Conservation (phyloP, 805 yeast species). For the Zygoascus bituminiphila region DNA sequence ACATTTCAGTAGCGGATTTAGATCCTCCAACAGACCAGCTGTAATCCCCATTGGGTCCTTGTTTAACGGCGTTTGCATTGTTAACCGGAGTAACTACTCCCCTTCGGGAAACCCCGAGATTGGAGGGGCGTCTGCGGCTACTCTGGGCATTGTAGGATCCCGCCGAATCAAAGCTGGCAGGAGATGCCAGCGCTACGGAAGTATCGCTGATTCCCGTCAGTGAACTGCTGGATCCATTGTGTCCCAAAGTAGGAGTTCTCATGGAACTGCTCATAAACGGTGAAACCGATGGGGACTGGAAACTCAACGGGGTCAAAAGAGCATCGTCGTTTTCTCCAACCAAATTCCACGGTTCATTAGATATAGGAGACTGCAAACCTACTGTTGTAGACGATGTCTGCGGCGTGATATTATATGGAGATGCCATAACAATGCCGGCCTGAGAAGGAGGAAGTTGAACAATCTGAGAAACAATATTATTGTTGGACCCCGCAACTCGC, state of each 20-base stretch:
- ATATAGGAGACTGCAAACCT: slow-evolving; percentile 2
- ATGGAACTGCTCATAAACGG: background rate
- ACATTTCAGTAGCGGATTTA: slow-evolving; percentile 7
- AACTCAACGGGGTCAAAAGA: background rate
- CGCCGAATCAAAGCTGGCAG: background rate
- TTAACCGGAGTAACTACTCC: background rate
- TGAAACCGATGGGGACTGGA: background rate
- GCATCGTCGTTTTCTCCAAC: background rate
- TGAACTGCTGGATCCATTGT: background rate
- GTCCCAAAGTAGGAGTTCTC: background rate
- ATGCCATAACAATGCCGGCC: background rate
- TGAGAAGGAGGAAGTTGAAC: slow-evolving; percentile 2
- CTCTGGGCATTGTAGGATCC: background rate
- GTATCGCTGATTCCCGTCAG: background rate
- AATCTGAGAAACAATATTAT: slow-evolving; percentile 10
- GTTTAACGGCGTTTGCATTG: background rate
- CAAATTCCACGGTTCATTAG: background rate
- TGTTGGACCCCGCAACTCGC: background rate
- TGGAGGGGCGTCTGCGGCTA: background rate
- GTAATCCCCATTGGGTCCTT: background rate
- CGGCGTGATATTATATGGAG: background rate
- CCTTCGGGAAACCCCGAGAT: background rate
- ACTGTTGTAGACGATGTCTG: background rate
- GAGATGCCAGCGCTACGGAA: background rate
- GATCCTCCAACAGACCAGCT: background rate